Conservation (phyloP, 371 early-diverging fungal species). For the Syncephalis fuscata region DNA sequence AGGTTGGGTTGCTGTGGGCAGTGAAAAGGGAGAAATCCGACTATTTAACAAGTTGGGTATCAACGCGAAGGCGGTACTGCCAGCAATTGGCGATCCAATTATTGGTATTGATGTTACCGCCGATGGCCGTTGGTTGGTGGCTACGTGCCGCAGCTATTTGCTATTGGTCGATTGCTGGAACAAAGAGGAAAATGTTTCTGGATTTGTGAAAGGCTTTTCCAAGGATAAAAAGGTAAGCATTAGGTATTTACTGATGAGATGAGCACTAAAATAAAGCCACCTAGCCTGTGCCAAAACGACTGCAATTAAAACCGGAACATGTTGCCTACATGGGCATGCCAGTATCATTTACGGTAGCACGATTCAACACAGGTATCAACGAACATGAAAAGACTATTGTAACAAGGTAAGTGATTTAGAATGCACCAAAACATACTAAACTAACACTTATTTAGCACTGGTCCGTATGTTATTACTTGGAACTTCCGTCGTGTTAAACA, state of each 20-base stretch:
- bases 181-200: slow-evolving; percentile 19
- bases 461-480: slow-evolving; percentile 89
- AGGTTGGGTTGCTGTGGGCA: slow-evolving; percentile 76
- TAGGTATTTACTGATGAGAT: slow-evolving; percentile 17
- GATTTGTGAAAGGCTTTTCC: slow-evolving; percentile 46
- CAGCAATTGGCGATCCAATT: slow-evolving; percentile 80
- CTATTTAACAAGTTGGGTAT: slow-evolving; percentile 63
- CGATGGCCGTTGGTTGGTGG: slow-evolving; percentile 71
- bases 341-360: slow-evolving; percentile 78
- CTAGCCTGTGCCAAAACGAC: slow-evolving; percentile 57
- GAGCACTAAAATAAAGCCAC: too few species aligned
- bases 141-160: slow-evolving; percentile 80
- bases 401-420: slow-evolving; percentile 13
- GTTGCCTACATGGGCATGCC: slow-evolving; percentile 55
- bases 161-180: slow-evolving; percentile 52
- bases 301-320: slow-evolving; percentile 84
- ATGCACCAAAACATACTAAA: neutral
- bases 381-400: slow-evolving; percentile 65
- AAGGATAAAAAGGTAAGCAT: slow-evolving; percentile 18
- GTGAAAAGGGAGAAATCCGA: slow-evolving; percentile 79
- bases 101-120: slow-evolving; percentile 80
- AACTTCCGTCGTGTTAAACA: slow-evolving; percentile 65
- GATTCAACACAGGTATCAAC: slow-evolving; percentile 66
- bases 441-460: slow-evolving; percentile 34
- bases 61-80: slow-evolving; percentile 77